Conservation (phyloP, 2,329 filamentous ascomycete genomes). For the Trichoderma asperellum region DNA sequence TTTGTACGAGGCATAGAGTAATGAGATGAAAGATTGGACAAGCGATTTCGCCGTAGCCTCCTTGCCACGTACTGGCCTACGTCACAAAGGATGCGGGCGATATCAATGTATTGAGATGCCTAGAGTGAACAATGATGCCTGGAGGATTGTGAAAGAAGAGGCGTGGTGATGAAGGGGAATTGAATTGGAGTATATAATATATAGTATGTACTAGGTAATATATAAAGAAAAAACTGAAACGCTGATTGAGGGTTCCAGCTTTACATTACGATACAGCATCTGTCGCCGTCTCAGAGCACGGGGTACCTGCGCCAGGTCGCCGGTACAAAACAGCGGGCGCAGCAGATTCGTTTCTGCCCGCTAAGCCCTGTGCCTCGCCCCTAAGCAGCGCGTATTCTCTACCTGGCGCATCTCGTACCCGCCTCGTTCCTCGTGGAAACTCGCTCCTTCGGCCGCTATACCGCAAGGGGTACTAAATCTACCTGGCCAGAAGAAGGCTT, state of each 20-base stretch:
- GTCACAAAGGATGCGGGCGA: slow-evolving; percentile 28
- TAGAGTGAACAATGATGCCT: slow-evolving; percentile 1
- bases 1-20: slow-evolving; percentile 29
- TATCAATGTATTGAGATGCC: slow-evolving; percentile 4
- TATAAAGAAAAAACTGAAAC: neutral
- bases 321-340: neutral
- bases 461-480: slow-evolving; percentile 21
- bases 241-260: neutral
- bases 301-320: slow-evolving; percentile 6
- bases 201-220: too few relatives aligned
- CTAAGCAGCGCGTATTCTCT: neutral
- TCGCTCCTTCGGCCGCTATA: slow-evolving; percentile 13
- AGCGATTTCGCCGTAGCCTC: slow-evolving; percentile 25
- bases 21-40: neutral
- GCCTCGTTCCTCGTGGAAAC: neutral
- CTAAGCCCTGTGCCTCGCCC: slow-evolving; percentile 16
- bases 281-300: slow-evolving; percentile 7
- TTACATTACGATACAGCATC: neutral
- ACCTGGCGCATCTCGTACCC: slow-evolving; percentile 12
- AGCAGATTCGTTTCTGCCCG: neutral
- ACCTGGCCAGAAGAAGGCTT: slow-evolving; percentile 25
- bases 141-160: neutral
- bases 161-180: neutral
- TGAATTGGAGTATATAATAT: neutral
- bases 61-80: slow-evolving; percentile 33